phyloP scores from a whole-genome alignment of 225 moss, liverwort and hornwort genomes.

The Antitrichia curtipendula region DNA sequence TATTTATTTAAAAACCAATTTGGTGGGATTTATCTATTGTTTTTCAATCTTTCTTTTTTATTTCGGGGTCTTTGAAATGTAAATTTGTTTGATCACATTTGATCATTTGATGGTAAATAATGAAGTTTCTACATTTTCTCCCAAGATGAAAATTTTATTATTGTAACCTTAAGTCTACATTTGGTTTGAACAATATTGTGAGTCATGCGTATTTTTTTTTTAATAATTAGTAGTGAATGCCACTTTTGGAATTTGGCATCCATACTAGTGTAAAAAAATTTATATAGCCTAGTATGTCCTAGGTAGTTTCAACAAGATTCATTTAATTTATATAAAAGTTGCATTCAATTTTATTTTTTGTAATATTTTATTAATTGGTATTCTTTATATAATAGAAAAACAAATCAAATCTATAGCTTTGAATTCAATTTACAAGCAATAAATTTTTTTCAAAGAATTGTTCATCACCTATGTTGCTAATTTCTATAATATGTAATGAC shows the following conservation, averaged over 20 bases:
- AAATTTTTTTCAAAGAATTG: neutral
- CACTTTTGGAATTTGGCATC: neutral
- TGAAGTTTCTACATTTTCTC: neutral
- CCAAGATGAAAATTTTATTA: neutral
- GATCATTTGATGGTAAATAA: neutral
- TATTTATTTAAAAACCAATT: too few relatives aligned
- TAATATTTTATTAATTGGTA: neutral
- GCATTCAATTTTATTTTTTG: neutral
- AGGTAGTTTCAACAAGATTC: neutral
- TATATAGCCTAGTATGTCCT: neutral
- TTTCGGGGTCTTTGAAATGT: rapidly evolving
- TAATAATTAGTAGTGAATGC: neutral
- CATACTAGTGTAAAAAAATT: rapidly evolving
- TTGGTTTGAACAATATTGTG: neutral
- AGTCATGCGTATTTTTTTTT: neutral
- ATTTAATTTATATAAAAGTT: neutral
- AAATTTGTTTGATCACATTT: neutral
- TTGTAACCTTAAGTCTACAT: rapidly evolving
- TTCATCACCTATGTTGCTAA: neutral
- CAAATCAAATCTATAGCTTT: neutral
- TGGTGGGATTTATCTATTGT: too few relatives aligned
- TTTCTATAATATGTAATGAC: neutral
- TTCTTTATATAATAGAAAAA: neutral
- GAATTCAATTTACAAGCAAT: neutral
- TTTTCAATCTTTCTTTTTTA: too few relatives aligned